Evolutionary conservation across 805 yeast genomes (phyloP).

Genomic region (Naumovozyma dairenensis): DNA sequence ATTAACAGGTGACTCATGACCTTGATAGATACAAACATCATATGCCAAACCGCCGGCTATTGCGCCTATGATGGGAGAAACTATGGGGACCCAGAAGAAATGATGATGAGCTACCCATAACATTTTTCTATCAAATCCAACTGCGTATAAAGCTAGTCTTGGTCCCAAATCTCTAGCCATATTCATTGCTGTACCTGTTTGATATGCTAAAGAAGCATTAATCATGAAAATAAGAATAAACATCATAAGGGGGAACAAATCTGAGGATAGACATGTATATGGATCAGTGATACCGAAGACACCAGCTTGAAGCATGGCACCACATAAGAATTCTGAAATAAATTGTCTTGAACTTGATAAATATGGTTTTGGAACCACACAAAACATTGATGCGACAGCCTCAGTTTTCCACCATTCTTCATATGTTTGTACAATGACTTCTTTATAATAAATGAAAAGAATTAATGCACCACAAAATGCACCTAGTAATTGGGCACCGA

Average conservation of each 20-base stretch:
- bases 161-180: conserved; percentile 48
- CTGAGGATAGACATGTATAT: conserved; percentile 37
- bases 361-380: conserved; percentile 35
- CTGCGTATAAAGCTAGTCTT: conserved; percentile 37
- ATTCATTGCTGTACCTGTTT: conserved; percentile 45
- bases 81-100: conserved; percentile 44
- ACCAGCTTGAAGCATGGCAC: conserved; percentile 36
- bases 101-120: conserved; percentile 31
- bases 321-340: conserved; percentile 36
- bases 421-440: conserved; percentile 22
- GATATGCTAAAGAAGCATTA: conserved; percentile 39
- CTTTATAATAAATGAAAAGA: conserved; percentile 35
- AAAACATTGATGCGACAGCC: conserved; percentile 34
- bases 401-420: conserved; percentile 20
- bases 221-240: conserved; percentile 35
- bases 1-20: conserved; percentile 41
- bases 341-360: conserved; percentile 35
- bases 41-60: conserved; percentile 39
- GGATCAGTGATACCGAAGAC: conserved; percentile 43
- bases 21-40: conserved; percentile 40
- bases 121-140: conserved; percentile 37
- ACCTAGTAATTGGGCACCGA: conserved; percentile 40
- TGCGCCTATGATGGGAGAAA: conserved; percentile 39
- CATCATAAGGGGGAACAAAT: conserved; percentile 37
- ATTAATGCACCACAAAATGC: conserved; percentile 39